A percentile compares a stretch with the other conserved stretches of the same genome.
phyloP scores from a whole-genome alignment of 495 filamentous ascomycete genomes.

The Rostrohypoxylon terebratum region DNA sequence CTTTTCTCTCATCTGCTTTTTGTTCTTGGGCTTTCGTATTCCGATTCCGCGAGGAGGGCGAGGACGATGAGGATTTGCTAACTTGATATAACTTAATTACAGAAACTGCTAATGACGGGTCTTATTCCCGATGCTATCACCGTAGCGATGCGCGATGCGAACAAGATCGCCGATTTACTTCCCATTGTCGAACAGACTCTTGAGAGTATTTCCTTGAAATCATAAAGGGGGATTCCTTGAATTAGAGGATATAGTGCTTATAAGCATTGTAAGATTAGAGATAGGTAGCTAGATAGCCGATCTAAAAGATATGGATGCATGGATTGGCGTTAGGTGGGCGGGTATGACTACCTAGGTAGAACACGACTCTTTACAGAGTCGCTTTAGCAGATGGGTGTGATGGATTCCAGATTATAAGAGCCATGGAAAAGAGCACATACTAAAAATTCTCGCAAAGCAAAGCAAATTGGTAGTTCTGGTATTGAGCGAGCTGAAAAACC shows the following conservation, averaged over 20 bases:
- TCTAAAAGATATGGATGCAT: conserved; percentile 38
- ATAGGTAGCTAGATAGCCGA: neutral
- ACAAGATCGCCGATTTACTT: conserved; percentile 77
- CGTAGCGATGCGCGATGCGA: conserved; percentile 83
- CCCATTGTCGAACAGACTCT: conserved; percentile 71
- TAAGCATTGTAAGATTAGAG: conserved; percentile 19
- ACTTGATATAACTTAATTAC: conserved; percentile 8
- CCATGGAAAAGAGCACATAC: neutral
- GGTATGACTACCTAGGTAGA: conserved; percentile 6
- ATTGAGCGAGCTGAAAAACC: conserved; percentile 21
- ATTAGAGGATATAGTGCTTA: neutral
- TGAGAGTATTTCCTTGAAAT: conserved; percentile 57
- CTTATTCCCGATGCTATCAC: conserved; percentile 74
- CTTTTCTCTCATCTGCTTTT: neutral
- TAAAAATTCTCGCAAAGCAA: conserved; percentile 16
- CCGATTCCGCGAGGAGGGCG: neutral
- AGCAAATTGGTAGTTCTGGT: conserved; percentile 13
- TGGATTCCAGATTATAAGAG: conserved; percentile 2
- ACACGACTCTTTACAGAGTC: neutral
- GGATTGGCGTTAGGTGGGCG: conserved; percentile 28
- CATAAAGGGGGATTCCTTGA: conserved; percentile 1
- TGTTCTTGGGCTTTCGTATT: neutral
- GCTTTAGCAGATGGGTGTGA: neutral
- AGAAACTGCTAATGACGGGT: conserved; percentile 77
- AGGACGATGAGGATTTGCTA: neutral